Percentiles rank a stretch among this genome's conserved stretches.
These are phyloP conservation scores for Rubus idaeus DNA, from an alignment of 306 rosid genomes.

Conservation along the genomic window DNA sequence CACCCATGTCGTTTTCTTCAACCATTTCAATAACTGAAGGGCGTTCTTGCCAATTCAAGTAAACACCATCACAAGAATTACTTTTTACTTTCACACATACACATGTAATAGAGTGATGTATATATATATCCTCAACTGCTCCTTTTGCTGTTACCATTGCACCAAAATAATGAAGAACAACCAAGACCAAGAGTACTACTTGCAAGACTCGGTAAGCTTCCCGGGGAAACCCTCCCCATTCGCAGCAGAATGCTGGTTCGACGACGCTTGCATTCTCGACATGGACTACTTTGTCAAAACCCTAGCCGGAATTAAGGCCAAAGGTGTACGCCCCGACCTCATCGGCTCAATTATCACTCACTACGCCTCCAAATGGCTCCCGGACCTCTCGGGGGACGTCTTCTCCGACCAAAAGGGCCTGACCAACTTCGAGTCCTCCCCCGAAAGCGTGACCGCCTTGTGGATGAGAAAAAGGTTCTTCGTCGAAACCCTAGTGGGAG, in stretches of 20 bases:
- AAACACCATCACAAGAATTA: background rate
- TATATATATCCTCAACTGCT: background rate
- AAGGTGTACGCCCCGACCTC: slow-evolving; percentile 77
- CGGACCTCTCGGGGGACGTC: slow-evolving; percentile 55
- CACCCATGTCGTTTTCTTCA: background rate
- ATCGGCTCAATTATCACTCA: slow-evolving; percentile 84
- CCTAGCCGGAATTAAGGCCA: slow-evolving; percentile 69
- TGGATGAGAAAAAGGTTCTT: slow-evolving; percentile 91
- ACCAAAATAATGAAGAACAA: slow-evolving; percentile 33
- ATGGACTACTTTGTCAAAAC: slow-evolving; percentile 95
- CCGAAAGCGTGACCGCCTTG: slow-evolving; percentile 56
- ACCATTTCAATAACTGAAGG: background rate
- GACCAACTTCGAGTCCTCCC: slow-evolving; percentile 45
- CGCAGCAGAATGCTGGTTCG: slow-evolving; percentile 66
- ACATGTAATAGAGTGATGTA: background rate
- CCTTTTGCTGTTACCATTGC: background rate
- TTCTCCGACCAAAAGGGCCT: slow-evolving; percentile 25
- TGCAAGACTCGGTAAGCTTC: slow-evolving; percentile 32
- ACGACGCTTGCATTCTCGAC: slow-evolving; percentile 81
- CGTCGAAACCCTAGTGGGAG: slow-evolving; percentile 78
- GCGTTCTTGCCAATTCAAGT: background rate
- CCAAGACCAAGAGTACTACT: slow-evolving; percentile 22
- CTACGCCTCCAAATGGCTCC: slow-evolving; percentile 94
- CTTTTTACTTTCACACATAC: background rate
- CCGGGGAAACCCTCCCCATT: slow-evolving; percentile 51